These are phyloP conservation scores for Akebia trifoliata DNA, from an alignment of 164 flowering plant genomes.

Conservation along the genomic window DNA sequence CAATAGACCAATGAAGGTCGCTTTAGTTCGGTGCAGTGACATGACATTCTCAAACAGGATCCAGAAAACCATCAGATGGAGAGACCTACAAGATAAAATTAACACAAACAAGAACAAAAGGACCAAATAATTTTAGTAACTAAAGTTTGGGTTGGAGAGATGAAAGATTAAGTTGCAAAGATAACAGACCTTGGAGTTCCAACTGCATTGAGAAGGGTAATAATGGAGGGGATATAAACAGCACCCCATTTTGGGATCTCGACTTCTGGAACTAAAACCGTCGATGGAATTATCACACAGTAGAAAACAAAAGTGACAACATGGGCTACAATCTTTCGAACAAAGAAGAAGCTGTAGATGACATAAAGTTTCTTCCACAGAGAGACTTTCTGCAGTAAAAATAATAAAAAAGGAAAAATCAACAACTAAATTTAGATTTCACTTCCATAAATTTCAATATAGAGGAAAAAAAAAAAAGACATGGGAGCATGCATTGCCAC, in stretches of 20 bases:
- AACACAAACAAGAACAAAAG: too few species aligned
- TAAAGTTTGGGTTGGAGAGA: too few species aligned
- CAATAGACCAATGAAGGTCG: constrained; percentile 78
- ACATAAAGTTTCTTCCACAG: constrained; percentile 93
- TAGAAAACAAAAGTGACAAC: constrained; percentile 82
- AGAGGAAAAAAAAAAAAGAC: too few species aligned
- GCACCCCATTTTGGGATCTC: constrained; percentile 94
- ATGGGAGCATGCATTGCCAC: too few species aligned
- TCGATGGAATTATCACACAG: constrained; percentile 80
- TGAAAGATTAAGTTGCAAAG: neutral
- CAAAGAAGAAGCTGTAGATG: constrained; percentile 97
- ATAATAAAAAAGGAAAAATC: neutral
- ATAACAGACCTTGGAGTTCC: constrained; percentile 82
- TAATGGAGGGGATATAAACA: constrained; percentile 85
- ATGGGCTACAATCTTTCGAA: constrained; percentile 88
- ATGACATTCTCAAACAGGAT: constrained; percentile 97
- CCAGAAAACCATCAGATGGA: constrained; percentile 93
- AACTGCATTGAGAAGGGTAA: constrained; percentile 86
- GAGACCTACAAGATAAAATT: constrained; percentile 48
- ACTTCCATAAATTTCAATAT: too few species aligned
- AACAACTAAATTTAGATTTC: too few species aligned
- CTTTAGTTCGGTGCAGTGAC: constrained; percentile 95
- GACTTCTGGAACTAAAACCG: constrained; percentile 88
- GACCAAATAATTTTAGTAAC: too few species aligned
- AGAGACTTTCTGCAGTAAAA: constrained; percentile 62